Evolutionary conservation across 2,329 filamentous ascomycete species (phyloP).

Genomic region (Gyromitra esculenta): DNA sequence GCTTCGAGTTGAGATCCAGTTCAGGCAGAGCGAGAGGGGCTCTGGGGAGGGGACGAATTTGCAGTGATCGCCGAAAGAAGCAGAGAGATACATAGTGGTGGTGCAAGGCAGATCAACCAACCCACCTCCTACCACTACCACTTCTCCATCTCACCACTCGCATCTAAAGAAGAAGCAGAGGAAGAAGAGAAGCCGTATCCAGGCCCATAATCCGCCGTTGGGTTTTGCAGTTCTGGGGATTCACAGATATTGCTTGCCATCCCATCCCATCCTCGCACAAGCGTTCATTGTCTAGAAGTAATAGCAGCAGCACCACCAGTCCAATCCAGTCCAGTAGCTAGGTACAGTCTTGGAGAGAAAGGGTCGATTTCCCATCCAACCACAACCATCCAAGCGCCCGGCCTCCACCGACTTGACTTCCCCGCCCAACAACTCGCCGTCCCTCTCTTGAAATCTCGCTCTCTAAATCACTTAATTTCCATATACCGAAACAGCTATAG

Average conservation of each 20-base stretch:
- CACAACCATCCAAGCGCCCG: slow-evolving; percentile 48
- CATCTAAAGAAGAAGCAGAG: slow-evolving; percentile 21
- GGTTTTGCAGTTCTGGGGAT: slow-evolving; percentile 16
- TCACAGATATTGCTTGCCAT: slow-evolving; percentile 35
- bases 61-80: slow-evolving; percentile 38
- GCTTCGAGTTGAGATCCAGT: background rate
- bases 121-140: slow-evolving; percentile 14
- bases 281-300: slow-evolving; percentile 21
- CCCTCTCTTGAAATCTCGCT: slow-evolving; percentile 30
- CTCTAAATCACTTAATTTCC: slow-evolving; percentile 45
- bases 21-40: slow-evolving; percentile 17
- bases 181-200: slow-evolving; percentile 18
- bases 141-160: slow-evolving; percentile 33
- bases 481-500: slow-evolving; percentile 23
- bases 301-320: background rate
- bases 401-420: slow-evolving; percentile 44
- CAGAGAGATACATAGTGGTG: slow-evolving; percentile 27
- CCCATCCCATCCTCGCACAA: slow-evolving; percentile 46
- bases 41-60: slow-evolving; percentile 8
- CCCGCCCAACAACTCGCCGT: slow-evolving; percentile 45
- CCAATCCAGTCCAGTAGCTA: slow-evolving; percentile 1
- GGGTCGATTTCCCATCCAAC: slow-evolving; percentile 22
- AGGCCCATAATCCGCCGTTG: slow-evolving; percentile 24
- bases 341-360: slow-evolving; percentile 2
- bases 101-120: slow-evolving; percentile 37